Evolutionary conservation across 768 basidiomycete species (phyloP).

Genomic region (Lentinula boryana): DNA sequence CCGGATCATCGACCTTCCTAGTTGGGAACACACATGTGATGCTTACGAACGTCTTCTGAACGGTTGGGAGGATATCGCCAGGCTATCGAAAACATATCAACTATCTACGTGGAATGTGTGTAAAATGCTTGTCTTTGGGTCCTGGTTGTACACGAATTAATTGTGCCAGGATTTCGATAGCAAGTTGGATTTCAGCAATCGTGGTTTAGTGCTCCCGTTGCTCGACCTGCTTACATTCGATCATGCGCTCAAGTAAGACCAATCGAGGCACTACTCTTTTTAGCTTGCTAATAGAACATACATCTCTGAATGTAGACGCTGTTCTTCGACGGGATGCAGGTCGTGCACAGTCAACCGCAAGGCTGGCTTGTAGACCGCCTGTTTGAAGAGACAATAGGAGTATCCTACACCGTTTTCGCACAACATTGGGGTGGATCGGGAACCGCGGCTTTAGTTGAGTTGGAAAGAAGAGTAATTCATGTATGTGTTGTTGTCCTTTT

Average conservation of each 20-base stretch:
- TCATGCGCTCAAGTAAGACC: constrained; percentile 54
- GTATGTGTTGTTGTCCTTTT: constrained; percentile 19
- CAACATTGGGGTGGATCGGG: constrained; percentile 32
- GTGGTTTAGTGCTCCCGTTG: constrained; percentile 36
- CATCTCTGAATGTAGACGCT: constrained; percentile 34
- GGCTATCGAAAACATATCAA: constrained; percentile 35
- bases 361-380: constrained; percentile 58
- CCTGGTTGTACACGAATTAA: not conserved
- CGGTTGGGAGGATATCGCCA: constrained; percentile 47
- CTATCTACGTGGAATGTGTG: constrained; percentile 51
- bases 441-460: constrained; percentile 29
- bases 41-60: constrained; percentile 43
- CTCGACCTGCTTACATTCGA: constrained; percentile 51
- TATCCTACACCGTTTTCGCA: constrained; percentile 43
- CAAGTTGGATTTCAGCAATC: constrained; percentile 41
- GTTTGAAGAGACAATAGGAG: constrained; percentile 55
- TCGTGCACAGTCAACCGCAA: constrained; percentile 45
- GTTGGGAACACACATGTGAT: constrained; percentile 46
- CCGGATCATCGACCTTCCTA: constrained; percentile 48
- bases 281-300: not conserved
- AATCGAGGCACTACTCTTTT: not conserved
- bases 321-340: constrained; percentile 50
- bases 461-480: constrained; percentile 38
- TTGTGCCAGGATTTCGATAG: constrained; percentile 24
- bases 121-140: not conserved